Evolutionary conservation across 2,329 filamentous ascomycete species (phyloP).

Genomic region (Trichoderma aggressivum): DNA sequence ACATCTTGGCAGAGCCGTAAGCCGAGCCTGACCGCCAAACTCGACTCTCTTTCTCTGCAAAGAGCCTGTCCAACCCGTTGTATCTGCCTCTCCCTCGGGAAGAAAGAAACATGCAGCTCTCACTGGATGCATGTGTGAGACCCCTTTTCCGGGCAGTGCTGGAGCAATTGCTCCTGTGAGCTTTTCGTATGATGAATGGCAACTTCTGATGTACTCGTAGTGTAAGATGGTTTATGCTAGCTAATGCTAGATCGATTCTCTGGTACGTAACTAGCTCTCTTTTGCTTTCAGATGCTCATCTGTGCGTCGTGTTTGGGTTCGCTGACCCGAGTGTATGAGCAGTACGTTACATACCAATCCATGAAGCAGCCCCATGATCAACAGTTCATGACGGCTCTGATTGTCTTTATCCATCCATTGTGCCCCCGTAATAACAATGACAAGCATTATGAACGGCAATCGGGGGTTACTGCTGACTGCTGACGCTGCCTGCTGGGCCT

Average conservation of each 20-base stretch:
- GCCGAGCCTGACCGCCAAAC: not conserved
- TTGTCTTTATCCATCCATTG: not conserved
- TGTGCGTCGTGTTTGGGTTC: not conserved
- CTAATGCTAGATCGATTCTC: not conserved
- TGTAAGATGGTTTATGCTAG: not conserved
- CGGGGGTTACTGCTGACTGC: not conserved
- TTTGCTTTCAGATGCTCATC: not conserved
- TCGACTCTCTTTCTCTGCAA: not conserved
- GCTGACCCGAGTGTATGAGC: not conserved
- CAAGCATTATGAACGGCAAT: not conserved
- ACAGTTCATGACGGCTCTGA: no score
- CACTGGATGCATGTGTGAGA: conserved; percentile 4
- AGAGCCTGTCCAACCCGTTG: not conserved
- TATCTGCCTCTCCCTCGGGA: not conserved
- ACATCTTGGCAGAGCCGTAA: not conserved
- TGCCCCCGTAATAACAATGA: not conserved
- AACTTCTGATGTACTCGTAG: not conserved
- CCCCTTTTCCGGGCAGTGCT: not conserved
- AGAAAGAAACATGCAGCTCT: not conserved
- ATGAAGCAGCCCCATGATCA: not conserved
- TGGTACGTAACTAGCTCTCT: not conserved
- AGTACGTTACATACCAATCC: not conserved
- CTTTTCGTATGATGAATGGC: not conserved
- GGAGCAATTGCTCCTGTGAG: not conserved
- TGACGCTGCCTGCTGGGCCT: not conserved